Evolutionary conservation across 257 asterid species (phyloP).

Genomic region (Petunia axillaris): DNA sequence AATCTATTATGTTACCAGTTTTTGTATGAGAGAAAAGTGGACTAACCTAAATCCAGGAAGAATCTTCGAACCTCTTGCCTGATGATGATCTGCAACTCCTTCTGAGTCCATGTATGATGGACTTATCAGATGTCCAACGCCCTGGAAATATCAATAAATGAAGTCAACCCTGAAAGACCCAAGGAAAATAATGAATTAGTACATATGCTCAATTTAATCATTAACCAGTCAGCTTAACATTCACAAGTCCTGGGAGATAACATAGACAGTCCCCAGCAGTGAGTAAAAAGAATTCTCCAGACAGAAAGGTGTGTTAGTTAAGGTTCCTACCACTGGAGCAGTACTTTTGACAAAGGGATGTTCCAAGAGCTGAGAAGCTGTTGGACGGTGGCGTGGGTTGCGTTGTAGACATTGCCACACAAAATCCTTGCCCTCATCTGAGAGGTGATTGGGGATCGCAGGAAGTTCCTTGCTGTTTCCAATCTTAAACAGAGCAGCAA

Average conservation of each 20-base stretch:
- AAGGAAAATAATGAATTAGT: not conserved
- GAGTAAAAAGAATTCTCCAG: not conserved
- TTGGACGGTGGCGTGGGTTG: conserved; percentile 68
- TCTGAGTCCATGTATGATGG: conserved; percentile 40
- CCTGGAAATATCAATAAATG: conserved; percentile 39
- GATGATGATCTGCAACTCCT: conserved; percentile 30
- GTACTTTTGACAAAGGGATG: conserved; percentile 70
- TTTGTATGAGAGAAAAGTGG: conserved; percentile 26
- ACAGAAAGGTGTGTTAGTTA: not conserved
- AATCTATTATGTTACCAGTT: not conserved
- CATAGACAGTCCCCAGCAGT: not conserved
- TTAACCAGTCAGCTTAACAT: no score
- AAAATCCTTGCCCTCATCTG: conserved; percentile 75
- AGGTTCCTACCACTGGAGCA: conserved; percentile 48
- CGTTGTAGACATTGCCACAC: conserved; percentile 76
- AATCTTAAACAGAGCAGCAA: conserved; percentile 67
- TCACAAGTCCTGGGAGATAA: conserved; percentile 6
- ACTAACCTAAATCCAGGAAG: conserved; percentile 46
- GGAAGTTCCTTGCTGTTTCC: conserved; percentile 73
- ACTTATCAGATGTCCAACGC: conserved; percentile 40
- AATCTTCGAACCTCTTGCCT: conserved; percentile 33
- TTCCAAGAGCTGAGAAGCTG: conserved; percentile 74
- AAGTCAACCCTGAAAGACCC: not conserved
- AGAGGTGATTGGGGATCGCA: conserved; percentile 66
- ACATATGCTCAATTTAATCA: conserved; percentile 16